Evolutionary conservation across 2,329 filamentous ascomycete genomes (phyloP), one percentile per base, ranked within the genome.

Genomic region (Drechslera avenae): DNA sequence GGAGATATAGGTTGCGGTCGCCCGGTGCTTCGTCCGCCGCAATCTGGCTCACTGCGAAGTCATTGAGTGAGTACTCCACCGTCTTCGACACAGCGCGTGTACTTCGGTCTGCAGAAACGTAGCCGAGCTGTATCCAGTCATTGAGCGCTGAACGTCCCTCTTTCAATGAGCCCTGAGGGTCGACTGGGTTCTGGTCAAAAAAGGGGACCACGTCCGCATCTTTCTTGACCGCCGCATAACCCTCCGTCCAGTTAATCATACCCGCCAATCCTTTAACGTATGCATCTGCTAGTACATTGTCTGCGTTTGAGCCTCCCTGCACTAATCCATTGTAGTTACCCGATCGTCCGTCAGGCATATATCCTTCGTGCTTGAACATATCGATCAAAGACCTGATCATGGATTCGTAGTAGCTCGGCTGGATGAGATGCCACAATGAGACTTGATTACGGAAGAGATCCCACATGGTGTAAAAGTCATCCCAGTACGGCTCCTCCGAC

Each of bases 401-500:
- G 30, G 81, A 73, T 0, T 84, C 80, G 21, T 89, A 83, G 1
- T 86, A 82, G 0, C 74, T 57, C 0, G 87, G 86, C 54, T 90
- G 86, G 1, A 87, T 67, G n/a, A 90, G 75, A 84, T 86, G 42
- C 83, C 68, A 73, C 4, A 73, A 39, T 1, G 63, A 68, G 1
- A 72, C 68, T 34, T 72, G 70, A 35, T 72, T 86, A 6, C 87
- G 79, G 60, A 87, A 90, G 0, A 83, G 81, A 63, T 90, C 87
- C 87, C 87, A 90, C 23, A 89, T 83, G 53, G 86, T 88, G 66
- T 89, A 90, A 50, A 86, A 89, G 1, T 86, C 88, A 68, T 90
- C 87, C 64, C 64, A 72, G 57, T 88, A 89, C 0, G 86, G 87
- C 67, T 89, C 86, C 5, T 78, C 77, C 21, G 81, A 86, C 3